Conservation (phyloP, 208 protist genomes). For the Trypanosoma avium region DNA sequence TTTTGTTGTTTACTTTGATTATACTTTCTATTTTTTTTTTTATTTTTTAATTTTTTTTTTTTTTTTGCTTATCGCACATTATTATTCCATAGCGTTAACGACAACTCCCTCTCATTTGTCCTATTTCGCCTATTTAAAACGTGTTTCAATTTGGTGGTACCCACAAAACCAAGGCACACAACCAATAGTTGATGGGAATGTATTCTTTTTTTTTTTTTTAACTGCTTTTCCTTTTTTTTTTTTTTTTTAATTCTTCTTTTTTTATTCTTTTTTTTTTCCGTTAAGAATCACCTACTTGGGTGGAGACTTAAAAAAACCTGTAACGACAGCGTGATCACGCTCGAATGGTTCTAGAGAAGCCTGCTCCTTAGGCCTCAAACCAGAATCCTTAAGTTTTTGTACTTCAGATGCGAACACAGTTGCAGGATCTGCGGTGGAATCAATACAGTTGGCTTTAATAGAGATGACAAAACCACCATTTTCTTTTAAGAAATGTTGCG, state of each 20-base stretch:
- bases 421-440: conserved; percentile 97
- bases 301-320: conserved; percentile 75
- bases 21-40: conserved; percentile 1
- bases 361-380: conserved; percentile 98
- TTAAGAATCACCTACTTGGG: conserved; percentile 37
- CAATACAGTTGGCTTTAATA: conserved; percentile 99
- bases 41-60: background rate
- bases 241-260: background rate
- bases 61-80: background rate
- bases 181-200: too few relatives aligned
- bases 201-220: conserved; percentile 7
- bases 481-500: conserved; percentile 99
- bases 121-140: too few relatives aligned
- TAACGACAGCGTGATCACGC: conserved; percentile 99
- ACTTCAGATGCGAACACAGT: conserved; percentile 98
- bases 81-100: background rate
- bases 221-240: conserved; percentile 6
- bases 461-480: conserved; percentile 99
- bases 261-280: background rate
- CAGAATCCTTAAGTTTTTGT: conserved; percentile 93
- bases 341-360: conserved; percentile 99
- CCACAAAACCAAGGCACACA: too few relatives aligned
- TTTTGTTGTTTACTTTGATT: background rate
- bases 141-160: too few relatives aligned
- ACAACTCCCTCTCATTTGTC: background rate